Evolutionary conservation across 768 basidiomycete species (phyloP), one percentile per base, ranked within the genome.

Genomic region (Naganishia kalamii): DNA sequence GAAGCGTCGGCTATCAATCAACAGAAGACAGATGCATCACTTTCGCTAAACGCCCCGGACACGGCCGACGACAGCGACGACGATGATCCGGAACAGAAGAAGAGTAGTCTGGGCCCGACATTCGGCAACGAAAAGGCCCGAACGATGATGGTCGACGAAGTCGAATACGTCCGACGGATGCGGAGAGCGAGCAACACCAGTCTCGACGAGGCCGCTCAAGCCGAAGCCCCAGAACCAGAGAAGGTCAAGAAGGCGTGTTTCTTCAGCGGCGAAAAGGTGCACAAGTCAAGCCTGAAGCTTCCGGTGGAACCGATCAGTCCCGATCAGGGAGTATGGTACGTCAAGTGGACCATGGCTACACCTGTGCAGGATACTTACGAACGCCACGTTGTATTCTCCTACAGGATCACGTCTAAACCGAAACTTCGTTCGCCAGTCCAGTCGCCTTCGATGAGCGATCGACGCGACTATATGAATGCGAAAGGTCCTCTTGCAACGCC

Each of bases 81-180:
- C 35, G 32, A 52, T 29, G 25, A 30, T 27, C 49, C 27, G 10
- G 49, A 6, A 52, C 29, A 32, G 19, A 32, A 4, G n/a, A 32
- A 8, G 32, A 8, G 51, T 0, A 57, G 54, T 25, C 35, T 35
- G 4, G 54, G 54, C 5, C 27, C 54, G 33, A 37, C 33, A 27
- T 57, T 57, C 19, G 54, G 27, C 21, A 37, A 23, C 21, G 54
- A 57, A 23, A 57, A 57, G 13, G 54, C 54, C 6, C n/a, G 23
- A 27, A 37, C 54, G 54, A 57, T 57, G 54, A 57, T 57, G 54
- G 54, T 57, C 12, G 54, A 57, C 25, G 54, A 57, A 27, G 54
- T 57, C 10, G 54, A 37, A 23, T 57, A 40, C 35, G 54, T 57
- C 23, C 35, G 35, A 27, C 23, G 54, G 54, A 57, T 57, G 54